Base-by-base conservation (phyloP, 163 green algal species). In the Scenedesmus sp. region DNA sequence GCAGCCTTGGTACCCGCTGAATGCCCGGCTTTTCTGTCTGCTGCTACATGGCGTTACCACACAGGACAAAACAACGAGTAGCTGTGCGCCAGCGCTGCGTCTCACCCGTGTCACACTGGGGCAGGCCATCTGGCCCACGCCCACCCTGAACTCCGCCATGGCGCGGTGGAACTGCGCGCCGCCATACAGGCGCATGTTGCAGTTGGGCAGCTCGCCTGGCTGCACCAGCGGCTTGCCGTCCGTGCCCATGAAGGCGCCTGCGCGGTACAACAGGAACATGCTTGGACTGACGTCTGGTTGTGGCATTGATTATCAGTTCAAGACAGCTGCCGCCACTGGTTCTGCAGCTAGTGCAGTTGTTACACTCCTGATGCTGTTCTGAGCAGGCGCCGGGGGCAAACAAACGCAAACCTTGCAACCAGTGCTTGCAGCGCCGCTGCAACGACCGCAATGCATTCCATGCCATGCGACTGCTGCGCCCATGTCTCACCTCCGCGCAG, bases 111-210 rank as follows among this genome's bases (percentile, higher is more conserved):
- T 76, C 4, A 85, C 87, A 18, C 26, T 46, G n/a, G 87, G 88
- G 60, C 88, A 92, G 23, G 59, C 52, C 74, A 92, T 88, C 73
- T 90, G 73, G 60, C 89, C 89, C 5, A 92, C 93, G 3, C 83
- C 93, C 26, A 91, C 84, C 18, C 97, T 93, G 95, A 99, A 99
- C 95, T 99, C 98, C 16, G 96, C 96, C 97, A 99, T 99, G 13
- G 97, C 97, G 9, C 88, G 62, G 95, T 99, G 97, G 94, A 99
- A 99, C 95, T 99, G 98, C 46, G 98, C 98, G 2, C 98, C 98
- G 16, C 98, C 98, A 93, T 98, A 99, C 84, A 99, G 96, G 8
- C 98, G 97, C 98, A 99, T 99, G 93, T 97, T 94, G 13, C 94
- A 95, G 91, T 99, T 99, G 88, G 97, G 97, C 88, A 99, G 93